phyloP scores from a whole-genome alignment of 139 green algal species.

The Microglena sp. region DNA sequence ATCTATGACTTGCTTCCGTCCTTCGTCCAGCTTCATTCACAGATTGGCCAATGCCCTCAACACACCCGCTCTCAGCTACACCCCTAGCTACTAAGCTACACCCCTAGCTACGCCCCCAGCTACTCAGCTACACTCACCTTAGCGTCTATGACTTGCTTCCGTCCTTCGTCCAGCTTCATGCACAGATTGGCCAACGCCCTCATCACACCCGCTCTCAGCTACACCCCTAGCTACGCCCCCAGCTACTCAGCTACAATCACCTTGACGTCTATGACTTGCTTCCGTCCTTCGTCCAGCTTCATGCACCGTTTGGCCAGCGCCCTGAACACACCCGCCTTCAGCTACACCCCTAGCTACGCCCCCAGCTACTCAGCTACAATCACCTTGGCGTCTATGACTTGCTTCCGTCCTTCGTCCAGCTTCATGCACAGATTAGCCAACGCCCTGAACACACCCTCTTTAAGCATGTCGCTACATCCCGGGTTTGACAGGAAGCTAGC shows the following conservation, averaged over 20 bases:
- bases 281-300: too few species aligned
- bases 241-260: too few species aligned
- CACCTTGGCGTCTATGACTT: conserved; percentile 54
- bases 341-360: not conserved
- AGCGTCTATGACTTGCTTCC: conserved; percentile 56
- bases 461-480: not conserved
- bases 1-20: conserved; percentile 32
- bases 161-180: conserved; percentile 34
- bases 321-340: not conserved
- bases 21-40: conserved; percentile 42
- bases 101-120: not conserved
- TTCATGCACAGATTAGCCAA: conserved; percentile 52
- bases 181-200: conserved; percentile 56
- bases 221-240: too few species aligned
- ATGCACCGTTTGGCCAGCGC: too few species aligned
- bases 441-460: conserved; percentile 46
- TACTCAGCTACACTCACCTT: conserved; percentile 14
- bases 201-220: conserved; percentile 48
- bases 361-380: not conserved
- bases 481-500: too few species aligned
- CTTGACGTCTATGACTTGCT: too few species aligned
- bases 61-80: conserved; percentile 25
- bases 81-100: not conserved
- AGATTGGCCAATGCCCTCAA: conserved; percentile 52
- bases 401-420: conserved; percentile 39